These are phyloP conservation scores for Stellera chamaejasme DNA, from an alignment of 345 rosid species.

Conservation along the genomic window DNA sequence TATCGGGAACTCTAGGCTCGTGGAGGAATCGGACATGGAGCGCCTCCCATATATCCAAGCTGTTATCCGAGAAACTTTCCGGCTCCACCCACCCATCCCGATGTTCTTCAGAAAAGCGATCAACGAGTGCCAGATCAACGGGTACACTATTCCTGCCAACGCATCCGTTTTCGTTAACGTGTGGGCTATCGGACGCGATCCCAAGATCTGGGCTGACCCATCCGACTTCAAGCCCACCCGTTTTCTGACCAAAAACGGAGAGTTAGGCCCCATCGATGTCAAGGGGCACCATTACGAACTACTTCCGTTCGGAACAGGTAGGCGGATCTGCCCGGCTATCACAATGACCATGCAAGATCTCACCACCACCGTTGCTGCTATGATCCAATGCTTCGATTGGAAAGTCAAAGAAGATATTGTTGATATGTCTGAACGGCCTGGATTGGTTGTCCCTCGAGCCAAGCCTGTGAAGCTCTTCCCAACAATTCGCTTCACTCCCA, in stretches of 20 bases:
- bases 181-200: conserved; percentile 37
- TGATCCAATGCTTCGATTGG: conserved; percentile 57
- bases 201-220: conserved; percentile 29
- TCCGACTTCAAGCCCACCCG: conserved; percentile 32
- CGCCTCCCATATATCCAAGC: conserved; percentile 33
- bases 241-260: conserved; percentile 3
- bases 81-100: conserved; percentile 46
- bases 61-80: conserved; percentile 31
- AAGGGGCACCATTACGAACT: conserved; percentile 29
- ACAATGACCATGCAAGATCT: conserved; percentile 34
- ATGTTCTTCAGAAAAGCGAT: conserved; percentile 25
- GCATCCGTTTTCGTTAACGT: conserved; percentile 25
- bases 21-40: conserved; percentile 28
- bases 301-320: conserved; percentile 41
- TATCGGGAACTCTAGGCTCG: conserved; percentile 23
- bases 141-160: conserved; percentile 26
- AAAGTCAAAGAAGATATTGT: conserved; percentile 25
- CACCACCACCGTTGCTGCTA: conserved; percentile 22
- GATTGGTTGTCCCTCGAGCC: conserved; percentile 45
- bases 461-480: conserved; percentile 40
- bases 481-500: too few species aligned
- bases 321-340: conserved; percentile 42
- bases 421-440: conserved; percentile 50
- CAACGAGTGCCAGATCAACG: conserved; percentile 18
- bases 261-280: conserved; percentile 13